Base-by-base conservation (phyloP, 768 basidiomycete genomes). In the Gautieria morchelliformis region DNA sequence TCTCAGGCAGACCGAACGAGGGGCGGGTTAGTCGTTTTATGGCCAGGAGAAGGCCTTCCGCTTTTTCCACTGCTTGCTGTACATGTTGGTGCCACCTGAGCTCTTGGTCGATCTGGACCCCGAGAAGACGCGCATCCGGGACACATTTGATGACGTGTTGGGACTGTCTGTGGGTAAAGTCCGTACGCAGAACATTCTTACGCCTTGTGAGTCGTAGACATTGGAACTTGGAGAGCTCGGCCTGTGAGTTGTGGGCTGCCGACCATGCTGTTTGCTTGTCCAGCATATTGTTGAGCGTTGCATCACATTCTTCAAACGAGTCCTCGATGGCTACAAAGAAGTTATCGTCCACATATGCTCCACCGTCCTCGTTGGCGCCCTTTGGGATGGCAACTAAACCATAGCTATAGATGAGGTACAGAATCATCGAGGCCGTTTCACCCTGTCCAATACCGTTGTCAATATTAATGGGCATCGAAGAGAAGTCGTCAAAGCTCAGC, bases 221-320 rank as follows among this genome's bases (percentile, higher is more conserved):
- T 10, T 48, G 46, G 20, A 66, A 58, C 61, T 75, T 75, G 30
- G 56, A 53, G 1, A 71, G 56, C 52, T 72, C 68, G 47, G 69
- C 72, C 20, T 57, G 56, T 0, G 66, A 71, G 63, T 70, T 69
- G 58, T 71, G 70, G 0, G 51, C 40, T 0, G 10, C 1, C 1
- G 63, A 58, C 71, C 71, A 72, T 2, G 65, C 52, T 8, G 65
- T 61, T 5, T 56, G 66, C 2, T 69, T 69, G 0, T 40, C 63
- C 35, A 75, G 64, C 60, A 75, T 67, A 37, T 61, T 27, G 4
- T 49, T 39, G 0, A 74, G 53, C 0, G 14, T 67, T 0, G 0
- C 2, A 30, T 66, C 63, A 0, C 66, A 67, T 0, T 63, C 62
- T 0, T 35, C n/a, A 12, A 74, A 70, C 17, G 30, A 53, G 0